Conservation (phyloP, 1,139 yeast species). For the Yamadazyma dushanensis region DNA sequence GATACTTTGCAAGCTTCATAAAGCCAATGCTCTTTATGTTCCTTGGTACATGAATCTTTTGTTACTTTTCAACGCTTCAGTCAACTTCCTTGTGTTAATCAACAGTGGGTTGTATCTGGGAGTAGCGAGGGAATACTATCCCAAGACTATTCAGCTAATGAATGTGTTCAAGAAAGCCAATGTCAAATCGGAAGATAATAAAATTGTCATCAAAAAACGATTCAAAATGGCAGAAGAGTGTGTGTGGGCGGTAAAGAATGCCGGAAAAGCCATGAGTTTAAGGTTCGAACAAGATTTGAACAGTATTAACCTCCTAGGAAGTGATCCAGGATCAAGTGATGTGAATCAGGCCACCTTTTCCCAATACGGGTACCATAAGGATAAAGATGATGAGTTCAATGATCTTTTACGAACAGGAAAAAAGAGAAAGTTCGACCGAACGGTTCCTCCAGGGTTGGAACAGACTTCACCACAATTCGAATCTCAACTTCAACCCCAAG, state of each 20-base stretch:
- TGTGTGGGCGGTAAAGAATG: slow-evolving; percentile 61
- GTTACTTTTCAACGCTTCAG: slow-evolving; percentile 48
- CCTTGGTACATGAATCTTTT: slow-evolving; percentile 60
- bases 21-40: slow-evolving; percentile 35
- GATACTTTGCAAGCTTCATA: slow-evolving; percentile 33
- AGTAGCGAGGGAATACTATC: slow-evolving; percentile 27
- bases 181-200: slow-evolving; percentile 32
- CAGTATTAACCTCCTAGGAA: slow-evolving; percentile 42
- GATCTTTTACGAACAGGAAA: slow-evolving; percentile 13
- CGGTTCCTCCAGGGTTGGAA: no score
- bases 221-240: slow-evolving; percentile 64
- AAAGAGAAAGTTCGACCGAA: slow-evolving; percentile 7
- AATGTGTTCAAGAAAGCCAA: slow-evolving; percentile 29
- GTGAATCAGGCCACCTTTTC: slow-evolving; percentile 52
- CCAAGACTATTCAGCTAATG: slow-evolving; percentile 28
- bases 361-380: slow-evolving; percentile 36
- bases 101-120: slow-evolving; percentile 38
- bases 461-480: no score
- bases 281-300: slow-evolving; percentile 44
- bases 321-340: slow-evolving; percentile 57
- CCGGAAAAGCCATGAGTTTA: slow-evolving; percentile 51
- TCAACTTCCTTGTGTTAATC: slow-evolving; percentile 45
- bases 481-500: neutral
- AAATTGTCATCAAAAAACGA: slow-evolving; percentile 39
- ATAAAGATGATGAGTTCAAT: slow-evolving; percentile 19